Conservation (phyloP, 208 protist species). For the Wallacemonas sp. region DNA sequence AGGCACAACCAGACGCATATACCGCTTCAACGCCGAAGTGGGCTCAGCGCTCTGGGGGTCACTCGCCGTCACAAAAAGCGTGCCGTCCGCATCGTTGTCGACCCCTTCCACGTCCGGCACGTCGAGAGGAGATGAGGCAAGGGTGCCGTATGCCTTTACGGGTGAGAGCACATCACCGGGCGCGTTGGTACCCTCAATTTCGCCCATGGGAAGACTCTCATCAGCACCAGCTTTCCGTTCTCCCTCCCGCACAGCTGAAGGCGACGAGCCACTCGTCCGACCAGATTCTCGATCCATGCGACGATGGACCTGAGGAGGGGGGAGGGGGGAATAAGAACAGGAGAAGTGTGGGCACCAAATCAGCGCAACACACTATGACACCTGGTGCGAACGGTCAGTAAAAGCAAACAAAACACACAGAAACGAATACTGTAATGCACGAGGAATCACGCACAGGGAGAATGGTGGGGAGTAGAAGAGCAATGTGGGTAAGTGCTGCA, state of each 20-base stretch:
- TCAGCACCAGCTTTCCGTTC: neutral
- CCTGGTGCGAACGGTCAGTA: neutral
- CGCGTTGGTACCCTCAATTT: neutral
- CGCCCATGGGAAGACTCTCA: neutral
- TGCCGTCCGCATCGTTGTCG: conserved; percentile 1
- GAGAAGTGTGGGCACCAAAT: no score
- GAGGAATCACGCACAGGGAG: neutral
- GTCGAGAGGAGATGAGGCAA: neutral
- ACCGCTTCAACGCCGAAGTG: neutral
- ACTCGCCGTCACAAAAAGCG: neutral
- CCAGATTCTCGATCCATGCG: no score
- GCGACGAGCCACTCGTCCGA: no score
- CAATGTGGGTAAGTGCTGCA: no score
- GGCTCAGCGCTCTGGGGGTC: neutral
- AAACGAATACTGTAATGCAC: no score
- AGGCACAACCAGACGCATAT: conserved; percentile 32
- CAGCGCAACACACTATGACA: neutral
- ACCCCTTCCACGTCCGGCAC: neutral
- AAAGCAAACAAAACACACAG: neutral
- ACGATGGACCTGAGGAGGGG: no score
- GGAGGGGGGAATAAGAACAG: no score
- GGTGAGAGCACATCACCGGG: neutral
- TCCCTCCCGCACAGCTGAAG: neutral
- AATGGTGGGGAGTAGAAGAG: no score
- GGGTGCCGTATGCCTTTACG: conserved; percentile 4